Percentiles rank a stretch among this genome's conserved stretches.
These are phyloP conservation scores for Colletotrichum tofieldiae DNA, from an alignment of 2,329 filamentous ascomycete genomes.

Conservation along the genomic window DNA sequence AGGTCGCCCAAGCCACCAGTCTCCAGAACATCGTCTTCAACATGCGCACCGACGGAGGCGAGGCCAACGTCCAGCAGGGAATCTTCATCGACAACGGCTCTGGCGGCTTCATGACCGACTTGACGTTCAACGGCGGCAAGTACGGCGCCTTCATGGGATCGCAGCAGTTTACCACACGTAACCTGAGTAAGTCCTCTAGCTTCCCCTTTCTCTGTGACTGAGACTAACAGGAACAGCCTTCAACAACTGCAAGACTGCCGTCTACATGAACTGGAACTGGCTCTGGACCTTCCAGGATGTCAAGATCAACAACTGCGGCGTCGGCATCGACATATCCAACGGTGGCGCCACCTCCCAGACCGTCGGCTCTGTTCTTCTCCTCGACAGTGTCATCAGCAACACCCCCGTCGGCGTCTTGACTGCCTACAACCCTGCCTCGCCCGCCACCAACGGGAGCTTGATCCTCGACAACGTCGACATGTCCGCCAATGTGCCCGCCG, in stretches of 20 bases:
- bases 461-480: constrained; percentile 95
- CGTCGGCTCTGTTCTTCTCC: constrained; percentile 87
- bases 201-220: background rate
- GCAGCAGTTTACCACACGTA: constrained; percentile 90
- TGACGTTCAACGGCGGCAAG: constrained; percentile 86
- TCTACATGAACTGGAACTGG: constrained; percentile 96
- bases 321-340: constrained; percentile 85
- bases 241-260: constrained; percentile 85
- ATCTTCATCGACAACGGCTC: constrained; percentile 91
- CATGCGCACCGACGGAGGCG: constrained; percentile 78
- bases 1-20: constrained; percentile 86
- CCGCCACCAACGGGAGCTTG: constrained; percentile 83
- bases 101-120: constrained; percentile 86
- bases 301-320: constrained; percentile 79
- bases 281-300: constrained; percentile 85
- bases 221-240: constrained; percentile 60
- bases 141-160: constrained; percentile 86
- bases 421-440: constrained; percentile 75
- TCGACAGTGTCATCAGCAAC: constrained; percentile 85
- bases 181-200: constrained; percentile 66
- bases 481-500: constrained; percentile 74
- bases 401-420: constrained; percentile 85
- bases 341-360: constrained; percentile 75
- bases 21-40: constrained; percentile 87
- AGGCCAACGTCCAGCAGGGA: constrained; percentile 79